Evolutionary conservation across 768 basidiomycete species (phyloP).

Genomic region (Boletus pseudo-olivaceus): DNA sequence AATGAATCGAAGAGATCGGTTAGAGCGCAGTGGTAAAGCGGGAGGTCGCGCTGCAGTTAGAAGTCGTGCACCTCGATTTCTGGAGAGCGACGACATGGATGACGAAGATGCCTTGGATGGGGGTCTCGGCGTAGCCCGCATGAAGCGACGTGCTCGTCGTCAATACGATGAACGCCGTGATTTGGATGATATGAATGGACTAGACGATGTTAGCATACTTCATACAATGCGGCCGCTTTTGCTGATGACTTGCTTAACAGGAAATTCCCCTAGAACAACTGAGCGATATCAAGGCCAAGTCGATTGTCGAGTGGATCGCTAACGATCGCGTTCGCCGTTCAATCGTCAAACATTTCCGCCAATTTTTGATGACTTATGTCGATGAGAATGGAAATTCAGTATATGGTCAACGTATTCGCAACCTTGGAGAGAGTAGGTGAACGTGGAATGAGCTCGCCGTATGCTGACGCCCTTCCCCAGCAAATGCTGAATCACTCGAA

Average conservation of each 20-base stretch:
- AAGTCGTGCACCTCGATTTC: slow-evolving; percentile 80
- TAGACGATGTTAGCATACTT: slow-evolving; percentile 67
- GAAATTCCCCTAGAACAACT: slow-evolving; percentile 94
- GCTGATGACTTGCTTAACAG: slow-evolving; percentile 39
- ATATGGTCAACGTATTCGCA: slow-evolving; percentile 90
- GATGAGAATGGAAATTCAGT: slow-evolving; percentile 90
- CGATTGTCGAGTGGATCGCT: slow-evolving; percentile 96
- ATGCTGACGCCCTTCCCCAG: slow-evolving; percentile 39
- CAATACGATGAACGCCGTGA: slow-evolving; percentile 93
- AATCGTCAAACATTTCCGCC: slow-evolving; percentile 88
- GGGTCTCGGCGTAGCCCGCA: slow-evolving; percentile 61
- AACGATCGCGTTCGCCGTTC: slow-evolving; percentile 87
- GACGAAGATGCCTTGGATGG: slow-evolving; percentile 71
- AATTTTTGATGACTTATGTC: slow-evolving; percentile 94
- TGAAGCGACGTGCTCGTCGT: slow-evolving; percentile 79
- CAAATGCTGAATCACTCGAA: slow-evolving; percentile 95
- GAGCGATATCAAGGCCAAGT: slow-evolving; percentile 96
- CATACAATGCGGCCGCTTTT: background rate
- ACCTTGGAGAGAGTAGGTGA: slow-evolving; percentile 86
- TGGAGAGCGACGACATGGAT: slow-evolving; percentile 78
- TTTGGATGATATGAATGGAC: slow-evolving; percentile 85
- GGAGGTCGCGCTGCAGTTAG: slow-evolving; percentile 75
- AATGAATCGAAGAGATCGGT: slow-evolving; percentile 86
- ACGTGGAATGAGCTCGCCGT: slow-evolving; percentile 1
- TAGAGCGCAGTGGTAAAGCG: slow-evolving; percentile 60